Conservation (phyloP, 176 grass and related monocot genomes). For the Oryza rufipogon region DNA sequence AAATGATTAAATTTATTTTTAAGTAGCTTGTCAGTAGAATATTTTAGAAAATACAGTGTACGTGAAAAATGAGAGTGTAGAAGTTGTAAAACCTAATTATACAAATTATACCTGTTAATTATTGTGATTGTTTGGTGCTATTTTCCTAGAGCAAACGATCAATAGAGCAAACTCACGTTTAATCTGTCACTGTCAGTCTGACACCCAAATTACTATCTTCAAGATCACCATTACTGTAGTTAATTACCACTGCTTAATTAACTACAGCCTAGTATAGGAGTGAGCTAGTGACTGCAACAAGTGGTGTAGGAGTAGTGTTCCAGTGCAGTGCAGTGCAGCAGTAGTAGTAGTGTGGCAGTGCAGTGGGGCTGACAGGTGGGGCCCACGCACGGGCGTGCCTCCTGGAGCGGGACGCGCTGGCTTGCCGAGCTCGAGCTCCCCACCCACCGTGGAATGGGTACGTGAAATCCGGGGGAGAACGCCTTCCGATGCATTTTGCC, state of each 20-base stretch:
- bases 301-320: too few relatives aligned
- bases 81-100: too few relatives aligned
- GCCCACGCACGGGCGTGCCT: constrained; percentile 8
- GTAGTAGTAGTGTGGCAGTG: neutral
- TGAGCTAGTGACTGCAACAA: too few relatives aligned
- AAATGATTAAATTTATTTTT: too few relatives aligned
- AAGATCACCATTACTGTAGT: neutral
- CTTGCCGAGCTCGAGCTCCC: neutral
- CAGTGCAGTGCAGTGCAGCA: too few relatives aligned
- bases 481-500: constrained; percentile 23
- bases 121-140: too few relatives aligned
- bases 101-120: too few relatives aligned
- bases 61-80: too few relatives aligned
- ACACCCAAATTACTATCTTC: neutral
- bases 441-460: constrained; percentile 26
- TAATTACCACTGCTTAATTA: neutral
- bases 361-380: neutral
- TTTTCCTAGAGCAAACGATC: too few relatives aligned
- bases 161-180: too few relatives aligned
- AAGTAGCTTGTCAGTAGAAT: too few relatives aligned
- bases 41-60: too few relatives aligned
- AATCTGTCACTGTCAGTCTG: neutral
- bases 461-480: constrained; percentile 64
- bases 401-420: neutral
- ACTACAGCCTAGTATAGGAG: neutral